These are phyloP conservation scores for Lunularia cruciata DNA, from an alignment of 225 moss, liverwort and hornwort genomes.

Conservation along the genomic window DNA sequence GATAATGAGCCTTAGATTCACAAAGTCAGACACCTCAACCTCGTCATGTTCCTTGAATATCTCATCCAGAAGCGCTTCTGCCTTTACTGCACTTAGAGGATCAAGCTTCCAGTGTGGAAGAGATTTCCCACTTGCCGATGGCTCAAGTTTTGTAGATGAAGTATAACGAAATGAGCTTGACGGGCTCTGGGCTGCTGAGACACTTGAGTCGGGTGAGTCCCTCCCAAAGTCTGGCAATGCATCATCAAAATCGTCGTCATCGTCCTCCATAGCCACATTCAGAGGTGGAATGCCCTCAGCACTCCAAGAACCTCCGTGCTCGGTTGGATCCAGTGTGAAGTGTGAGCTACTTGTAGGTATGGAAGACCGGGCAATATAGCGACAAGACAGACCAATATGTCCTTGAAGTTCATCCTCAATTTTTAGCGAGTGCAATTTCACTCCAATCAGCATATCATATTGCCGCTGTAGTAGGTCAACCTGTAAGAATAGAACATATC, in stretches of 20 bases:
- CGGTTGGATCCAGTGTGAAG: constrained; percentile 44
- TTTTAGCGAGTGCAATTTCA: constrained; percentile 88
- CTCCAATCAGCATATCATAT: constrained; percentile 74
- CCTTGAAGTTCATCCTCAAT: constrained; percentile 96
- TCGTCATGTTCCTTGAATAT: constrained; percentile 65
- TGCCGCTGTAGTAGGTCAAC: constrained; percentile 85
- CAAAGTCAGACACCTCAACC: constrained; percentile 90
- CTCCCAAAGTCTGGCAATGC: constrained; percentile 85
- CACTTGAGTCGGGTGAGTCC: constrained; percentile 48
- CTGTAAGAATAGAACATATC: constrained; percentile 30
- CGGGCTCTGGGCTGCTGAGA: constrained; percentile 54
- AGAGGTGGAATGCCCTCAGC: constrained; percentile 18
- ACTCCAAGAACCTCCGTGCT: constrained; percentile 25
- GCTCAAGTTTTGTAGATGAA: constrained; percentile 54
- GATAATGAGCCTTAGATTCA: constrained; percentile 74
- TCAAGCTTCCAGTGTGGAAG: constrained; percentile 77
- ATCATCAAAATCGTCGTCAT: constrained; percentile 83
- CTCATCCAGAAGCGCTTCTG: constrained; percentile 61
- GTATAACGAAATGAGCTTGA: constrained; percentile 56
- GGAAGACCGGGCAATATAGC: constrained; percentile 80
- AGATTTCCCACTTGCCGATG: constrained; percentile 58
- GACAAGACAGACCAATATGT: constrained; percentile 73
- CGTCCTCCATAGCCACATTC: constrained; percentile 50
- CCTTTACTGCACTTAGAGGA: constrained; percentile 67
- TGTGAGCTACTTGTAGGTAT: constrained; percentile 60